These are phyloP conservation scores for Linum trigynum DNA, from an alignment of 345 rosid species.

Conservation along the genomic window DNA sequence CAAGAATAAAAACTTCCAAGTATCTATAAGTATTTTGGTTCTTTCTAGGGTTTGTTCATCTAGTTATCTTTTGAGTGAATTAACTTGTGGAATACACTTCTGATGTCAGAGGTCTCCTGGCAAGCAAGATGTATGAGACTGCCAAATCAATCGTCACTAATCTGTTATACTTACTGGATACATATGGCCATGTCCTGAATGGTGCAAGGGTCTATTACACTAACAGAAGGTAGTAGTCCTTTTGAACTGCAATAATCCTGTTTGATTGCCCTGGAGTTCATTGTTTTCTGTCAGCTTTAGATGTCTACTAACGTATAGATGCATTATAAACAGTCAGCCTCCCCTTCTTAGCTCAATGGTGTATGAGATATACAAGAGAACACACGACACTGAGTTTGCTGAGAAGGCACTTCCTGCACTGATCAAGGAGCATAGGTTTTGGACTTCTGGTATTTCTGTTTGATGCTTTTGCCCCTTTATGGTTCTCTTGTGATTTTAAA, in stretches of 20 bases:
- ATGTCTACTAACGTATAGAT: background rate
- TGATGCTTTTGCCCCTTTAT: background rate
- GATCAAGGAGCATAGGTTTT: conserved; percentile 63
- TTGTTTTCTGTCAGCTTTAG: no score
- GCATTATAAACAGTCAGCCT: conserved; percentile 48
- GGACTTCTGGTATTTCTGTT: conserved; percentile 55
- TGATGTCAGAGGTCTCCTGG: conserved; percentile 65
- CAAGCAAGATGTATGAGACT: conserved; percentile 71
- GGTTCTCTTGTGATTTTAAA: background rate
- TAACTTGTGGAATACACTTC: background rate
- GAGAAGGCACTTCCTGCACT: conserved; percentile 51
- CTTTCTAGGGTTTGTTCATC: no score
- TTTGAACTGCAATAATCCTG: no score
- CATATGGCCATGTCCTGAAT: conserved; percentile 65
- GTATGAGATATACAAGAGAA: conserved; percentile 42
- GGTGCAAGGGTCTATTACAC: conserved; percentile 83
- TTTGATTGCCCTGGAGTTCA: background rate
- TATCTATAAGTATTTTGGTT: no score
- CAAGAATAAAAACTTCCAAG: no score
- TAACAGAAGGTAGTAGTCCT: conserved; percentile 52
- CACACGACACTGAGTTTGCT: conserved; percentile 54
- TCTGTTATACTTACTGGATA: conserved; percentile 53
- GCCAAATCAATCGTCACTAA: conserved; percentile 65
- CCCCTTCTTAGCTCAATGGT: conserved; percentile 90
- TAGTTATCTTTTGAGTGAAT: no score